Evolutionary conservation across 164 flowering plant species (phyloP).

Genomic region (Buxus sempervirens): DNA sequence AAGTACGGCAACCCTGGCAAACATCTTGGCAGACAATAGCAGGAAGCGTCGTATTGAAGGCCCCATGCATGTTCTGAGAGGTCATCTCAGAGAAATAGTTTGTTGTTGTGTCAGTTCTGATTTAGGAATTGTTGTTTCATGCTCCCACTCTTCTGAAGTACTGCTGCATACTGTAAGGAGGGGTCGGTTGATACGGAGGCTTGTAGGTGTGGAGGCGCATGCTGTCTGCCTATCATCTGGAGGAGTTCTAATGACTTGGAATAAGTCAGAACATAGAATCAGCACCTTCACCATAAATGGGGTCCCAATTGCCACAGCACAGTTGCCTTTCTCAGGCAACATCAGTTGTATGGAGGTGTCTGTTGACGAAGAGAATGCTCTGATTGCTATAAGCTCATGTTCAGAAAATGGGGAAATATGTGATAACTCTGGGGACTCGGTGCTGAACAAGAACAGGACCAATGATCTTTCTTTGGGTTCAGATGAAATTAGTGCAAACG

Average conservation of each 20-base stretch:
- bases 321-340: constrained; percentile 45
- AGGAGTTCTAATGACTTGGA: constrained; percentile 85
- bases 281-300: constrained; percentile 79
- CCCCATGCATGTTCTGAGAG: constrained; percentile 84
- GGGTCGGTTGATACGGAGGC: constrained; percentile 76
- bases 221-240: constrained; percentile 66
- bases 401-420: constrained; percentile 28
- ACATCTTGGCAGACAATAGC: constrained; percentile 45
- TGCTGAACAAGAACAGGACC: constrained; percentile 1
- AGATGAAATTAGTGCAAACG: constrained; percentile 20
- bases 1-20: constrained; percentile 36
- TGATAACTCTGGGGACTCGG: constrained; percentile 15
- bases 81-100: constrained; percentile 70
- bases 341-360: constrained; percentile 92
- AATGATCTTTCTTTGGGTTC: constrained; percentile 22
- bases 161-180: constrained; percentile 76
- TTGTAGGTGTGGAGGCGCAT: constrained; percentile 72
- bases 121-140: constrained; percentile 77
- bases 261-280: constrained; percentile 43
- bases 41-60: constrained; percentile 76
- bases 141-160: constrained; percentile 69
- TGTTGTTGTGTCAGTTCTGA: constrained; percentile 86
- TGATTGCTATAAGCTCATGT: constrained; percentile 60
- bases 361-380: constrained; percentile 59
- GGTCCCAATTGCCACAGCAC: constrained; percentile 48